Percentiles rank a stretch among this genome's conserved stretches.
These are phyloP conservation scores for Aspergillus flavus DNA, from an alignment of 2,329 filamentous ascomycete genomes.

Conservation along the genomic window DNA sequence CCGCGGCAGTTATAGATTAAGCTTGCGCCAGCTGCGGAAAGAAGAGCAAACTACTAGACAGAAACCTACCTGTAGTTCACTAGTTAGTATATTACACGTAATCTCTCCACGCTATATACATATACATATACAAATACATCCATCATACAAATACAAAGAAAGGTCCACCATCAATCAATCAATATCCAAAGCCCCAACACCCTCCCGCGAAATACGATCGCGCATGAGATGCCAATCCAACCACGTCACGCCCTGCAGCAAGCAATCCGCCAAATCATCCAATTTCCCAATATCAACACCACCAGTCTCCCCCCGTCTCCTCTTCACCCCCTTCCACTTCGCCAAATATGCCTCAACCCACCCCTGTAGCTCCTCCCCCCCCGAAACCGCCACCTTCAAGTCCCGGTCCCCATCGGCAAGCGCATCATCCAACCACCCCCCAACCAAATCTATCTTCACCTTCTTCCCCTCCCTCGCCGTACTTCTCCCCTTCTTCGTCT, in stretches of 20 bases:
- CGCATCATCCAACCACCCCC: slow-evolving; percentile 45
- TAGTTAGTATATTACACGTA: background rate
- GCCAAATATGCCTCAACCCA: slow-evolving; percentile 32
- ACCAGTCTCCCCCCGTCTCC: background rate
- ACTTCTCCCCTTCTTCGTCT: slow-evolving; percentile 12
- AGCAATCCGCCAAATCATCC: slow-evolving; percentile 79
- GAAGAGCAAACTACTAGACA: too few relatives aligned
- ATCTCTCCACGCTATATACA: background rate
- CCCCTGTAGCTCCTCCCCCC: slow-evolving; percentile 19
- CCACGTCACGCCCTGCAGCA: slow-evolving; percentile 78
- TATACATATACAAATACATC: background rate
- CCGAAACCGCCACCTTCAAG: background rate
- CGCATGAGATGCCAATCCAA: slow-evolving; percentile 66
- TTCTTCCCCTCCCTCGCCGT: slow-evolving; percentile 43
- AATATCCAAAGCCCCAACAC: slow-evolving; percentile 19
- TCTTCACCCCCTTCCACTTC: slow-evolving; percentile 29
- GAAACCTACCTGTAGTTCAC: too few relatives aligned
- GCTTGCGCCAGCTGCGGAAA: too few relatives aligned
- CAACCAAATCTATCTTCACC: slow-evolving; percentile 66
- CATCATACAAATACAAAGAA: background rate
- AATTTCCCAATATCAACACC: slow-evolving; percentile 57
- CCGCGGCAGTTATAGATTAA: too few relatives aligned
- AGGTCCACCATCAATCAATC: background rate
- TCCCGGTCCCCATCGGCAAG: background rate
- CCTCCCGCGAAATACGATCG: slow-evolving; percentile 28